phyloP scores from a whole-genome alignment of 176 grass and related monocot genomes.

The Oryza nivara region DNA sequence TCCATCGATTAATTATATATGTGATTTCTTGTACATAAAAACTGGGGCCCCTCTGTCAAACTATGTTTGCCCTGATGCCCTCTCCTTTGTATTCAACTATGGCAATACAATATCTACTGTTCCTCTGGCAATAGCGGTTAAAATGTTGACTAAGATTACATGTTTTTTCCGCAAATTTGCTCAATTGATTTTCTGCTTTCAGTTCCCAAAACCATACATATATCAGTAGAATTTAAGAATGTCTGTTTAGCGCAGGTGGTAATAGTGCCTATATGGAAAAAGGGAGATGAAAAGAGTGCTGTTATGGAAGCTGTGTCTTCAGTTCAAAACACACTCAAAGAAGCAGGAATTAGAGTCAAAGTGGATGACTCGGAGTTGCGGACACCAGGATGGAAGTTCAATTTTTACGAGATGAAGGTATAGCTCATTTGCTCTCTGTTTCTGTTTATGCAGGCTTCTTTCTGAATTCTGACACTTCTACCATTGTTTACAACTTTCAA shows the following conservation, averaged over 20 bases:
- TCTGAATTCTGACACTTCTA: conserved; percentile 34
- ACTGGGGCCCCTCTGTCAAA: conserved; percentile 23
- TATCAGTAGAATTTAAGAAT: conserved; percentile 1
- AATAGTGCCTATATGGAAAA: conserved; percentile 98
- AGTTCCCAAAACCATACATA: conserved; percentile 17
- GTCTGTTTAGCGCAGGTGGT: conserved; percentile 59
- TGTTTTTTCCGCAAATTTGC: neutral
- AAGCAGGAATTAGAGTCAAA: conserved; percentile 89
- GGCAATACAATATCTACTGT: neutral
- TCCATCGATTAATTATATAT: conserved; percentile 9
- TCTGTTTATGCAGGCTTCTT: neutral
- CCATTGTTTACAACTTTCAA: conserved; percentile 41
- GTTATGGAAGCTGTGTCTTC: conserved; percentile 81
- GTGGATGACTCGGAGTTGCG: conserved; percentile 81
- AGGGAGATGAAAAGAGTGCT: conserved; percentile 65
- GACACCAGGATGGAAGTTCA: conserved; percentile 94
- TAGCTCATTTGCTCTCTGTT: neutral
- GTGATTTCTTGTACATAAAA: conserved; percentile 24
- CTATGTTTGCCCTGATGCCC: neutral
- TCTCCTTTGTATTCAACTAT: conserved; percentile 16
- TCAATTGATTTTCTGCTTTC: neutral
- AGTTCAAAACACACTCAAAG: conserved; percentile 67
- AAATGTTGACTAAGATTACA: neutral
- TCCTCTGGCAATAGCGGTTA: neutral
- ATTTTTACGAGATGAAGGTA: conserved; percentile 99